Evolutionary conservation across 768 basidiomycete genomes (phyloP).

Genomic region (Suillus hirtellus): DNA sequence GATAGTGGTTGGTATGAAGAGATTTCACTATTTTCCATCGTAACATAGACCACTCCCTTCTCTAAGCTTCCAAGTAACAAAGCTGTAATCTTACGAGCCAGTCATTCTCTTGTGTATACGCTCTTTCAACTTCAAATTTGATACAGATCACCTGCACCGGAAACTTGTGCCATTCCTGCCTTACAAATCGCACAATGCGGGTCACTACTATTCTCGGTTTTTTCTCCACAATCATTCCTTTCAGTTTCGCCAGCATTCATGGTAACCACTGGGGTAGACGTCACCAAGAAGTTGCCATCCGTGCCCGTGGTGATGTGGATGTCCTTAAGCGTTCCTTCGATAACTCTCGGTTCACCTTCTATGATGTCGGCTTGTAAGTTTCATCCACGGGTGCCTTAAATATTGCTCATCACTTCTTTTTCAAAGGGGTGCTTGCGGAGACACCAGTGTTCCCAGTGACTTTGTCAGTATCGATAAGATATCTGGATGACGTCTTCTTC

Average conservation of each 20-base stretch:
- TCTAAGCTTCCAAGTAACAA: conserved; percentile 7
- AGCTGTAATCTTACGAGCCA: conserved; percentile 19
- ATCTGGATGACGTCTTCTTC: background rate
- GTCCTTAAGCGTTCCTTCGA: conserved; percentile 40
- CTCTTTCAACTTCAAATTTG: conserved; percentile 19
- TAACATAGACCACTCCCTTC: conserved; percentile 6
- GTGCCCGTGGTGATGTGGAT: conserved; percentile 42
- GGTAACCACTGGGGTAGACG: conserved; percentile 34
- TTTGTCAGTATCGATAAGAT: conserved; percentile 38
- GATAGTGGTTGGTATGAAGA: conserved; percentile 5
- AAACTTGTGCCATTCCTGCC: background rate
- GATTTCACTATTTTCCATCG: background rate
- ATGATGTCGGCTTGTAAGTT: conserved; percentile 53
- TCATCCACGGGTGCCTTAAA: conserved; percentile 14
- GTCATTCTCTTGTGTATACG: conserved; percentile 20
- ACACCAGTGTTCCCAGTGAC: conserved; percentile 38
- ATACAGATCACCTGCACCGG: conserved; percentile 5
- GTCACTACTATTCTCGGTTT: conserved; percentile 33
- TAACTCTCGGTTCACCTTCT: conserved; percentile 52
- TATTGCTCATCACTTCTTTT: conserved; percentile 12
- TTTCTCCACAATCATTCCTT: conserved; percentile 35
- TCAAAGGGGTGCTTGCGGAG: conserved; percentile 58
- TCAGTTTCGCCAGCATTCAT: conserved; percentile 35
- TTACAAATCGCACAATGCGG: conserved; percentile 12
- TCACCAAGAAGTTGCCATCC: conserved; percentile 51